These are phyloP conservation scores for Hypoxylon rickii DNA, from an alignment of 495 filamentous ascomycete species.

Conservation along the genomic window DNA sequence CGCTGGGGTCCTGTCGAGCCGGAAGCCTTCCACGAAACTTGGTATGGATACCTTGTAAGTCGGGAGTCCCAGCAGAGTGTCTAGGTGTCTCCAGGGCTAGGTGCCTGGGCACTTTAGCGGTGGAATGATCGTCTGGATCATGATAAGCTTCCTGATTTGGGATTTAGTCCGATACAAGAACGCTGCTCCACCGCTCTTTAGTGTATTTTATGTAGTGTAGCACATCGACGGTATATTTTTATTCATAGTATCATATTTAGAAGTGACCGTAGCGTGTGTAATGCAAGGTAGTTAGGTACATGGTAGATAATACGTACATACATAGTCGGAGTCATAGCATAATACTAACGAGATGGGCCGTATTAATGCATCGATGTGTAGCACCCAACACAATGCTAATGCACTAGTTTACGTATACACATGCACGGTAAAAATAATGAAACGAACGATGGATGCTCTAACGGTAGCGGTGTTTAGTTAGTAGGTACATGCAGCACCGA, in stretches of 20 bases:
- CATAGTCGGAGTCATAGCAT: too few species aligned
- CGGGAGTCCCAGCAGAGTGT: conserved; percentile 27
- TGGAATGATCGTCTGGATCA: conserved; percentile 30
- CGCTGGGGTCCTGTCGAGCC: conserved; percentile 33
- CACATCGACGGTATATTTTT: too few species aligned
- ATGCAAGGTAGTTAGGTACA: neutral
- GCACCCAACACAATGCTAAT: conserved; percentile 27
- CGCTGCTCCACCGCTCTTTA: conserved; percentile 28
- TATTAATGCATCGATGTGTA: conserved; percentile 20
- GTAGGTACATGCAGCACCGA: too few species aligned
- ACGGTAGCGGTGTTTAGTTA: conserved; percentile 11
- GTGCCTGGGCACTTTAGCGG: conserved; percentile 30
- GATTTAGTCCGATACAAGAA: conserved; percentile 28
- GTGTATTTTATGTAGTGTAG: conserved; percentile 5
- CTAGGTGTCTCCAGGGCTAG: too few species aligned
- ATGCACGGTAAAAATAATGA: conserved; percentile 37
- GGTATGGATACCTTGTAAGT: conserved; percentile 36
- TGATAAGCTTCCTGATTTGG: conserved; percentile 37
- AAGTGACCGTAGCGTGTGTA: neutral
- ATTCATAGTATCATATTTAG: conserved; percentile 1
- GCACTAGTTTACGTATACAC: too few species aligned
- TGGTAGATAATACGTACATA: neutral
- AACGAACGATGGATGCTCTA: conserved; percentile 32
- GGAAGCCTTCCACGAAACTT: conserved; percentile 38
- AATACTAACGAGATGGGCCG: conserved; percentile 22